These are phyloP conservation scores for Cyclanthera cordifolia DNA, from an alignment of 306 rosid genomes.

Conservation along the genomic window DNA sequence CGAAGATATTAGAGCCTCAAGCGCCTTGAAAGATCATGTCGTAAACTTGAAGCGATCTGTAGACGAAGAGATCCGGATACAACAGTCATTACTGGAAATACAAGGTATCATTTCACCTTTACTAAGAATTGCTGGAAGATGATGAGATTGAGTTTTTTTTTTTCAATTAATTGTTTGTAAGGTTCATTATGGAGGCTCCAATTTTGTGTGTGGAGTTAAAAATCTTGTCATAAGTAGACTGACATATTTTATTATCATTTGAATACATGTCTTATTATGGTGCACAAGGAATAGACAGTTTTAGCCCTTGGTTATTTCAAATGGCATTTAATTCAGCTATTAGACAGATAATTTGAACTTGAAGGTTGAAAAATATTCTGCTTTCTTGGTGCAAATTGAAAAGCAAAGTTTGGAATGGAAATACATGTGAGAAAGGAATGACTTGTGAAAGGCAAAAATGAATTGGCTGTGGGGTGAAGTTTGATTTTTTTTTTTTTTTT, in stretches of 20 bases:
- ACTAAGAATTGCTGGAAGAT: slow-evolving; percentile 61
- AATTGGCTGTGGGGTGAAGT: too few relatives aligned
- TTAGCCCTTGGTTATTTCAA: background rate
- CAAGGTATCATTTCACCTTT: slow-evolving; percentile 80
- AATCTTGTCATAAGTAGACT: background rate
- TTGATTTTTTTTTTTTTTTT: too few relatives aligned
- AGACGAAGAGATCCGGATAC: slow-evolving; percentile 65
- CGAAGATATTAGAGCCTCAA: slow-evolving; percentile 48
- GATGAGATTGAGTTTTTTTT: slow-evolving; percentile 26
- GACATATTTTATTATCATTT: background rate
- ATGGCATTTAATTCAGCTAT: background rate
- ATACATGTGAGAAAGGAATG: too few relatives aligned
- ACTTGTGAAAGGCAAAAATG: too few relatives aligned
- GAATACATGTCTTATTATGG: background rate
- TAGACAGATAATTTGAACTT: too few relatives aligned
- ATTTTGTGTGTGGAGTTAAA: background rate
- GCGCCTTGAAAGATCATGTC: slow-evolving; percentile 29
- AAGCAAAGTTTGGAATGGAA: too few relatives aligned
- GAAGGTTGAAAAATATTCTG: too few relatives aligned
- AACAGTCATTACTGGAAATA: slow-evolving; percentile 58
- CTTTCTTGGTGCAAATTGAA: too few relatives aligned
- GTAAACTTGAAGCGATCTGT: slow-evolving; percentile 65
- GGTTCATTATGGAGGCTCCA: background rate
- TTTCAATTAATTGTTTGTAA: slow-evolving; percentile 2
- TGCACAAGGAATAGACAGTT: background rate